Base-by-base conservation (phyloP, 2,329 filamentous ascomycete species). In the Calycina marina region DNA sequence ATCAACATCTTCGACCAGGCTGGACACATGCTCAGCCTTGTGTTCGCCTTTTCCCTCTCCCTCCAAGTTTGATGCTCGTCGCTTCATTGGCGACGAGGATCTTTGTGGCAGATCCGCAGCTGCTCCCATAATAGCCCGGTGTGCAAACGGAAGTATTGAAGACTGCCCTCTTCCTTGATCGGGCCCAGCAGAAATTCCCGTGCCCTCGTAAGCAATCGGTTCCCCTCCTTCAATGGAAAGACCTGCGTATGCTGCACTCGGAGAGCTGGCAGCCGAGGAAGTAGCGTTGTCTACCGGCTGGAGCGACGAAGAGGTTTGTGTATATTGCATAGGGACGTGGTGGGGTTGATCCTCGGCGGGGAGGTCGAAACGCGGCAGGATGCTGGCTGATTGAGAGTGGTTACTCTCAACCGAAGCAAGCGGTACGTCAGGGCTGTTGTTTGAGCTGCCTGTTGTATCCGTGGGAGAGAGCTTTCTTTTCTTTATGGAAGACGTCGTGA, bases 401-500 rank as follows among this genome's bases (percentile, higher is more conserved):
- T 61, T 30, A 35, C 40, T 42, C 40, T 52, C 48, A 24, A 52
- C 45, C 3, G 51, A 53, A 27, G 38, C 41, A 30, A 50, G 35
- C 25, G 49, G 46, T 22, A 44, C 46, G 31, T 54, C 51, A 22
- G 45, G 44, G 28, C 44, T 43, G 37, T 33, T 43, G 33, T 43
- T 38, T 16, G 40, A 32, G 27, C 40, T 31, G 34, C 22, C 39
- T 38, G 37, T 35, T 32, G 35, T 37, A 32, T 41, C 41, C 36
- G 45, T 42, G 31, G 49, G 44, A 40, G 68, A 72, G 47, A 77
- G 67, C 67, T 71, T 77, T 65, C 72, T 67, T 72, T 77, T 77
- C 71, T 77, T 77, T 67, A 61, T 65, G 62, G 70, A 76, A 72
- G 72, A 76, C 72, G 72, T 77, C 58, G 67, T 77, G 72, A 68